A percentile compares a stretch with the other conserved stretches of the same genome.
Evolutionary conservation across 768 basidiomycete species (phyloP).

Genomic region (Tylopilus felleus): DNA sequence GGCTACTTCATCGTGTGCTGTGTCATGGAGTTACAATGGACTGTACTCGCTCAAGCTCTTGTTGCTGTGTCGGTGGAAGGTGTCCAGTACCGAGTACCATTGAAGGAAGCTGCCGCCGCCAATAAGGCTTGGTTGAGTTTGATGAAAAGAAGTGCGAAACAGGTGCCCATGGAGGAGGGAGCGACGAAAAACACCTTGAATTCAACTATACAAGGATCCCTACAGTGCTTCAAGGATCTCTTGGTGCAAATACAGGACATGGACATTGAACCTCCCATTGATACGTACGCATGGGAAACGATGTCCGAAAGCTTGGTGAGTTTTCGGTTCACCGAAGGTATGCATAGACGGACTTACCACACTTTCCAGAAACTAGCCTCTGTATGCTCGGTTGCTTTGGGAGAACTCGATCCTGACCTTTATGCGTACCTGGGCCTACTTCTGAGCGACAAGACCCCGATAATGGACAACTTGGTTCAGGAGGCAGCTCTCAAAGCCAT

Average conservation of each 20-base stretch:
- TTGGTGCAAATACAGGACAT: slow-evolving; percentile 78
- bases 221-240: slow-evolving; percentile 77
- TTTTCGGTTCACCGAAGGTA: slow-evolving; percentile 1
- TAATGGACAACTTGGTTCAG: slow-evolving; percentile 80
- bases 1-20: slow-evolving; percentile 91
- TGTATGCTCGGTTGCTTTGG: slow-evolving; percentile 70
- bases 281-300: slow-evolving; percentile 92
- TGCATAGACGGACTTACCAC: background rate
- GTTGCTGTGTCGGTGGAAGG: slow-evolving; percentile 37
- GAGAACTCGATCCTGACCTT: slow-evolving; percentile 64
- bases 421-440: slow-evolving; percentile 68
- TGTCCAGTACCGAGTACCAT: slow-evolving; percentile 17
- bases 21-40: slow-evolving; percentile 82
- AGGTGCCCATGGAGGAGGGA: slow-evolving; percentile 36
- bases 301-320: slow-evolving; percentile 85
- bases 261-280: slow-evolving; percentile 72
- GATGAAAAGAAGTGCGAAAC: slow-evolving; percentile 48
- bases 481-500: slow-evolving; percentile 88
- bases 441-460: slow-evolving; percentile 76
- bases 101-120: slow-evolving; percentile 74
- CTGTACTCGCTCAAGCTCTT: slow-evolving; percentile 71
- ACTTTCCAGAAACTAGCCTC: slow-evolving; percentile 73
- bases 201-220: slow-evolving; percentile 53
- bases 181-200: slow-evolving; percentile 40
- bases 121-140: slow-evolving; percentile 78